These are phyloP conservation scores for Parastagonospora nodorum DNA, from an alignment of 2,329 filamentous ascomycete species.

Conservation along the genomic window DNA sequence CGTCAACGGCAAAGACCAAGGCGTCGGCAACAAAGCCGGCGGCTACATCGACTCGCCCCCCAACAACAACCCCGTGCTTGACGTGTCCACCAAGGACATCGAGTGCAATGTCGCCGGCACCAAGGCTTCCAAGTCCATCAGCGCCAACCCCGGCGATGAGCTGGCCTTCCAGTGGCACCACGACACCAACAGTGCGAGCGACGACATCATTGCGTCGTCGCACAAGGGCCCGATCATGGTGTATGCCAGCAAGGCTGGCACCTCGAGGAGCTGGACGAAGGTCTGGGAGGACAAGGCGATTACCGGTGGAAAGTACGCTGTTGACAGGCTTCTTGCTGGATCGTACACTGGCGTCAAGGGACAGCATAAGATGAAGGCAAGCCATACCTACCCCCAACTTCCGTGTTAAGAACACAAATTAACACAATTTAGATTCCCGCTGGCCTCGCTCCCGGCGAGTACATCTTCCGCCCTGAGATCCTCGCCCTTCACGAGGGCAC, in stretches of 20 bases:
- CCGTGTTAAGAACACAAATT: no score
- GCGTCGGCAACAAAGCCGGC: constrained; percentile 40
- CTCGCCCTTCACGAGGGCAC: constrained; percentile 52
- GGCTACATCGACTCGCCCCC: constrained; percentile 57
- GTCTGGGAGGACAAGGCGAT: constrained; percentile 44
- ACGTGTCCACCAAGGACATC: constrained; percentile 42
- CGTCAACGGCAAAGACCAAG: constrained; percentile 50
- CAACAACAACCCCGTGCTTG: constrained; percentile 43
- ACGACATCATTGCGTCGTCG: constrained; percentile 59
- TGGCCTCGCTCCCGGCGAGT: constrained; percentile 47
- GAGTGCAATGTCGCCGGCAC: constrained; percentile 43
- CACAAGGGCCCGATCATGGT: constrained; percentile 60
- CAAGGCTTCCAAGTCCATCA: constrained; percentile 49
- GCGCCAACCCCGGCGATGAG: constrained; percentile 55
- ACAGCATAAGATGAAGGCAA: constrained; percentile 48
- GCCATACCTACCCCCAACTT: no score
- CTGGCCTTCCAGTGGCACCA: constrained; percentile 58
- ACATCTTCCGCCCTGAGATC: constrained; percentile 52
- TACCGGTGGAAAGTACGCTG: constrained; percentile 46
- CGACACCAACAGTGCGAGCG: constrained; percentile 48
- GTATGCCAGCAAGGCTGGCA: constrained; percentile 53
- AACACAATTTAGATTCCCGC: no score
- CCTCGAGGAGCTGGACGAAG: constrained; percentile 56
- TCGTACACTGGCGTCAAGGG: constrained; percentile 42
- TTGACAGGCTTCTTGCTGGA: constrained; percentile 43